Percentiles rank a stretch among this genome's conserved stretches.
phyloP scores from a whole-genome alignment of 2,329 filamentous ascomycete genomes.

The Claviceps fusiformis region DNA sequence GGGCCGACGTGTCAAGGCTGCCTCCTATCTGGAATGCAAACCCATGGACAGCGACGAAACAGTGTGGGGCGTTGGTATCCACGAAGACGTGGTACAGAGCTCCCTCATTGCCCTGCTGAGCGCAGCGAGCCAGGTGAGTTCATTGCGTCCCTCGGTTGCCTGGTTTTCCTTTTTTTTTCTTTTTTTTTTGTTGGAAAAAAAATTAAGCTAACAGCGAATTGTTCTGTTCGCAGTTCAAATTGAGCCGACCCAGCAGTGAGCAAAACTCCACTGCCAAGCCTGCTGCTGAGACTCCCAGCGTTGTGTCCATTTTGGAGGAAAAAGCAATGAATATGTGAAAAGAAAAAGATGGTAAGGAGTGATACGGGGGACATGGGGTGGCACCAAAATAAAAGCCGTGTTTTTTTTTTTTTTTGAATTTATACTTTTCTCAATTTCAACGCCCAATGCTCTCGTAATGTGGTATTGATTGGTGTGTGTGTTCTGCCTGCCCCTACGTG shows the following conservation, averaged over 20 bases:
- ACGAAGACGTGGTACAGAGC: slow-evolving; percentile 57
- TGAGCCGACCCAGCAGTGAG: background rate
- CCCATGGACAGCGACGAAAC: slow-evolving; percentile 51
- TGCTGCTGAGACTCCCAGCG: background rate
- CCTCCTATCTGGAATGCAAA: slow-evolving; percentile 85
- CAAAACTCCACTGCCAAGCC: background rate
- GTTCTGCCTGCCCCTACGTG: too few relatives aligned
- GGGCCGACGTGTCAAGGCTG: slow-evolving; percentile 77
- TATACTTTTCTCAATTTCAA: too few relatives aligned
- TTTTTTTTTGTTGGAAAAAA: background rate
- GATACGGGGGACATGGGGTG: background rate
- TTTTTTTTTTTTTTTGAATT: too few relatives aligned
- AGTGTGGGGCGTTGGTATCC: slow-evolving; percentile 65
- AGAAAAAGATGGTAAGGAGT: background rate
- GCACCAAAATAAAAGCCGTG: background rate
- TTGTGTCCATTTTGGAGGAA: background rate
- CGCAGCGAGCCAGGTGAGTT: slow-evolving; percentile 71
- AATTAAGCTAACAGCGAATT: background rate
- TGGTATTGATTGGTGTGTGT: too few relatives aligned
- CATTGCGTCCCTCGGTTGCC: background rate
- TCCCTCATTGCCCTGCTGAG: slow-evolving; percentile 75
- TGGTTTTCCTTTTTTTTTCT: too few relatives aligned
- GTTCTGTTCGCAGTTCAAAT: background rate
- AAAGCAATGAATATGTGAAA: background rate
- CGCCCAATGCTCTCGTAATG: too few relatives aligned